A percentile compares a stretch with the other conserved stretches of the same genome.
Conservation (phyloP, 352 stramenopile species). For the Pythium sukuiense region DNA sequence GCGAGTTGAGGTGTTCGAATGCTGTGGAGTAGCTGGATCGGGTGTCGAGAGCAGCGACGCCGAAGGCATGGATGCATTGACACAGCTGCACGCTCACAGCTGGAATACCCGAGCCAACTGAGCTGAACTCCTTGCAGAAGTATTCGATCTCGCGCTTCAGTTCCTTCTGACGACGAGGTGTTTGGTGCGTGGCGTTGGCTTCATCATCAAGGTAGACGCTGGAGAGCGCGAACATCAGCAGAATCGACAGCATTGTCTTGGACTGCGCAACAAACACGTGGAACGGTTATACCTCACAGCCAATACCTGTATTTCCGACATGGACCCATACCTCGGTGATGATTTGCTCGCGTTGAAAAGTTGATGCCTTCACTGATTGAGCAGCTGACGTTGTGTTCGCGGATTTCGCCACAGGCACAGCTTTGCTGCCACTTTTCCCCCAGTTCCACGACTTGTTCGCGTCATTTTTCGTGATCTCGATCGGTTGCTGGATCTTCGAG, state of each 20-base stretch:
- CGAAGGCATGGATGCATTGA: slow-evolving; percentile 53
- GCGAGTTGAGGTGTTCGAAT: slow-evolving; percentile 49
- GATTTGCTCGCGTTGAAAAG: slow-evolving; percentile 6
- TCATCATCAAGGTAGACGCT: slow-evolving; percentile 31
- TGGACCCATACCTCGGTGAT: slow-evolving; percentile 6
- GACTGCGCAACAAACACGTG: slow-evolving; percentile 3
- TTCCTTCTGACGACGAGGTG: slow-evolving; percentile 32
- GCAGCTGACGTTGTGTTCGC: neutral
- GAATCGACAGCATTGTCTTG: slow-evolving; percentile 35
- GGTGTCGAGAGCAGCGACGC: slow-evolving; percentile 40
- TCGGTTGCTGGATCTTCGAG: neutral
- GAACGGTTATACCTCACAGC: neutral
- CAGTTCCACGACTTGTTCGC: slow-evolving; percentile 19
- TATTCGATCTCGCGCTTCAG: slow-evolving; percentile 72
- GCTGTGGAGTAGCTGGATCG: slow-evolving; percentile 51
- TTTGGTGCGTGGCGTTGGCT: slow-evolving; percentile 13
- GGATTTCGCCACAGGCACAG: neutral
- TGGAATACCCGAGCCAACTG: slow-evolving; percentile 28
- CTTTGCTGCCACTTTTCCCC: slow-evolving; percentile 6
- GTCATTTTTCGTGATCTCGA: neutral
- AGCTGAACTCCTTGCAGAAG: slow-evolving; percentile 74
- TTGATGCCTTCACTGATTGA: neutral
- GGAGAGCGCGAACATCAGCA: slow-evolving; percentile 32
- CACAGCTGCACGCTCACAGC: slow-evolving; percentile 34
- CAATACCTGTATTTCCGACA: neutral